These are phyloP conservation scores for Phaeosphaeriaceae sp. DNA, from an alignment of 2,329 filamentous ascomycete species.

Conservation along the genomic window DNA sequence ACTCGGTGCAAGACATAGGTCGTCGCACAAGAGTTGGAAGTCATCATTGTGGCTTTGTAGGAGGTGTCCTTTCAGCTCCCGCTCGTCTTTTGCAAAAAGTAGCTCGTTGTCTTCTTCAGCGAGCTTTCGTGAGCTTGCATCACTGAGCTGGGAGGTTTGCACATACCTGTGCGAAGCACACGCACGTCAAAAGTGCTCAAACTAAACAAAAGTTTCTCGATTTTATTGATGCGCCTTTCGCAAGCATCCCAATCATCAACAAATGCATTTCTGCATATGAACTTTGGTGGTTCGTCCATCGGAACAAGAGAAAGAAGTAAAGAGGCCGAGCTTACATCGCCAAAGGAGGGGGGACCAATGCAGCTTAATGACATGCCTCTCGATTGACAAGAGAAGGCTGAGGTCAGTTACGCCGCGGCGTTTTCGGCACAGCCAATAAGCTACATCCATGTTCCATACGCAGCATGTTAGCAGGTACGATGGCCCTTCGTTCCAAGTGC, in stretches of 20 bases:
- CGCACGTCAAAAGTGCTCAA: not conserved
- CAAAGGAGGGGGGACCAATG: not conserved
- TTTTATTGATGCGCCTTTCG: not conserved
- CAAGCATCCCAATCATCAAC: not conserved
- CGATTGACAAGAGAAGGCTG: not conserved
- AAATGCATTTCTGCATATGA: not conserved
- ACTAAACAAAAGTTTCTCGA: not conserved
- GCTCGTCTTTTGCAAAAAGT: no score
- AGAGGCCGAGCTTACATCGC: not conserved
- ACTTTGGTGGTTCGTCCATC: not conserved
- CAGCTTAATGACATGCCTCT: not conserved
- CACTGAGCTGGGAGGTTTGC: not conserved
- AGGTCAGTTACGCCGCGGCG: no score
- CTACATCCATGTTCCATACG: not conserved
- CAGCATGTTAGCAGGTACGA: not conserved
- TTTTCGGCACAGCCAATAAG: no score
- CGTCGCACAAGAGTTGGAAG: no score
- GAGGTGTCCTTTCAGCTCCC: no score
- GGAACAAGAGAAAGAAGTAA: not conserved
- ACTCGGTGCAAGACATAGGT: no score
- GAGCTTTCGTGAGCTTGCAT: no score
- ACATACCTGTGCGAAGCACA: not conserved
- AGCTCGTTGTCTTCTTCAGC: no score
- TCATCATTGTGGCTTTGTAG: no score
- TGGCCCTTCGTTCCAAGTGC: no score